Evolutionary conservation across 108 stramenopile genomes (phyloP).

Genomic region (Nitzschia putrida): DNA sequence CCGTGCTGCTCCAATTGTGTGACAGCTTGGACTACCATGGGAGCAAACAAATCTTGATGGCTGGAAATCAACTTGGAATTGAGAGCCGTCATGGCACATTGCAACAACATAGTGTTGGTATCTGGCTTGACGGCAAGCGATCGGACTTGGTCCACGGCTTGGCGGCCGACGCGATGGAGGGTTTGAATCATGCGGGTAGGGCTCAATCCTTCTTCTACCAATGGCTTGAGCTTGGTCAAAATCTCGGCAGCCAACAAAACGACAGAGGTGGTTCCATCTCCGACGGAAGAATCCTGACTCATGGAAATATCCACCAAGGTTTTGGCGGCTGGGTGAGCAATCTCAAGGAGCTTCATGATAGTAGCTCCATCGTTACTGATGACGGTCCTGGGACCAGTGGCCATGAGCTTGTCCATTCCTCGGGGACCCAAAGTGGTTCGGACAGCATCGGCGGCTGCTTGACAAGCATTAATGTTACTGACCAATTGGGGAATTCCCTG

Average conservation of each 20-base stretch:
- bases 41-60: slow-evolving; percentile 96
- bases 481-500: slow-evolving; percentile 98
- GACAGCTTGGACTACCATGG: slow-evolving; percentile 98
- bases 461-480: slow-evolving; percentile 98
- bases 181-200: slow-evolving; percentile 90
- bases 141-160: slow-evolving; percentile 79
- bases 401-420: slow-evolving; percentile 99
- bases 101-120: slow-evolving; percentile 87
- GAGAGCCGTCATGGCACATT: slow-evolving; percentile 95
- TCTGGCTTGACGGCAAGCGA: slow-evolving; percentile 69
- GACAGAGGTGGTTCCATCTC: slow-evolving; percentile 98
- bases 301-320: slow-evolving; percentile 97
- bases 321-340: slow-evolving; percentile 98
- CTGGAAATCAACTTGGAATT: slow-evolving; percentile 97
- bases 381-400: slow-evolving; percentile 82
- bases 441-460: slow-evolving; percentile 96
- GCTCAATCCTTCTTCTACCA: slow-evolving; percentile 98
- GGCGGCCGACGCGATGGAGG: slow-evolving; percentile 65
- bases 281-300: slow-evolving; percentile 97
- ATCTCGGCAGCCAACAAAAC: slow-evolving; percentile 95
- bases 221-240: slow-evolving; percentile 91
- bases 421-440: slow-evolving; percentile 96
- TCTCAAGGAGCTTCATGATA: slow-evolving; percentile 96
- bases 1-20: slow-evolving; percentile 60
- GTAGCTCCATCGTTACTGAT: slow-evolving; percentile 99